phyloP scores from a whole-genome alignment of 495 filamentous ascomycete species.

The Trichoderma gamsii region DNA sequence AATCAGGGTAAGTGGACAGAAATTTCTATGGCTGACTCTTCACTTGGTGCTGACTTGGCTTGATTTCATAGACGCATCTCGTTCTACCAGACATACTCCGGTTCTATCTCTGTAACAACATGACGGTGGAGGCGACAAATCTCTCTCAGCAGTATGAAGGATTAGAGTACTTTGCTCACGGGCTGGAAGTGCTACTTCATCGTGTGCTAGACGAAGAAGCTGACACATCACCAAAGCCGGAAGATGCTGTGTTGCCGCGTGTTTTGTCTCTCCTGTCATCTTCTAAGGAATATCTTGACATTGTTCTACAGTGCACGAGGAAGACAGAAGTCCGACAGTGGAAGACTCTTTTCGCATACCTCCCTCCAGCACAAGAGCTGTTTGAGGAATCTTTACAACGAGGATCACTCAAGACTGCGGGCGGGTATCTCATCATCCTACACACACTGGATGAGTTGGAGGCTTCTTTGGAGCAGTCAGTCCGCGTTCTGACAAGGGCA shows the following conservation, averaged over 20 bases:
- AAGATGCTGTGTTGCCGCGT: constrained; percentile 71
- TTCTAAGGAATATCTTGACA: constrained; percentile 85
- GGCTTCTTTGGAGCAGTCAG: constrained; percentile 71
- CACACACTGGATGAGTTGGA: constrained; percentile 86
- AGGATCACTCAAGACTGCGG: constrained; percentile 87
- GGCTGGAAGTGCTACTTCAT: constrained; percentile 86
- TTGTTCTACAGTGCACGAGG: constrained; percentile 93
- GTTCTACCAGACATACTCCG: constrained; percentile 85
- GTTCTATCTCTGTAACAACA: constrained; percentile 63
- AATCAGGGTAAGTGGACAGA: constrained; percentile 56
- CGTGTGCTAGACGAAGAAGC: constrained; percentile 93
- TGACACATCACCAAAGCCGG: constrained; percentile 62
- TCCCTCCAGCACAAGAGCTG: constrained; percentile 81
- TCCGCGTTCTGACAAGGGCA: constrained; percentile 74
- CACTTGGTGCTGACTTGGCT: constrained; percentile 20
- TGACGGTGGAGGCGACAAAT: constrained; percentile 65
- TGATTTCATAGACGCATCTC: constrained; percentile 60
- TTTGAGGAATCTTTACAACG: constrained; percentile 86
- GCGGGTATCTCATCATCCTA: constrained; percentile 90
- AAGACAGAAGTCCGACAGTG: constrained; percentile 96
- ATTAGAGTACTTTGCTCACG: constrained; percentile 86
- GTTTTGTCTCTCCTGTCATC: constrained; percentile 86
- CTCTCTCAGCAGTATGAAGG: constrained; percentile 76
- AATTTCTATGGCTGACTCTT: background rate
- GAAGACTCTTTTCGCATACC: constrained; percentile 83